Percentiles rank a stretch among this genome's conserved stretches.
Evolutionary conservation across 169 alveolate genomes (phyloP).

Genomic region (Theileria orientalis): DNA sequence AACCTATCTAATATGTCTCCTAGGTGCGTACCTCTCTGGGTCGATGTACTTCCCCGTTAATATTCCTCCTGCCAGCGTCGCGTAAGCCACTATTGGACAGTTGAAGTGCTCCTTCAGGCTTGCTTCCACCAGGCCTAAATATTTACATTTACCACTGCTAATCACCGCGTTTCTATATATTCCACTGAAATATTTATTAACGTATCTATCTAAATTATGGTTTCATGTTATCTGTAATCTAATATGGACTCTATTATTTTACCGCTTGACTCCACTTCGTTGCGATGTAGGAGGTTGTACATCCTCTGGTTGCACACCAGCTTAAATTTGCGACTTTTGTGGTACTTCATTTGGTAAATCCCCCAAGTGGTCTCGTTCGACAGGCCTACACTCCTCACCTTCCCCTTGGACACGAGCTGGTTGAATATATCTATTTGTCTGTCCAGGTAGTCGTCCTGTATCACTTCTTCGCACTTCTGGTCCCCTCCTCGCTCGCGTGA

Average conservation of each 20-base stretch:
- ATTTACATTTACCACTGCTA: background rate
- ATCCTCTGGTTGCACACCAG: conserved; percentile 69
- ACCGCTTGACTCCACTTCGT: conserved; percentile 76
- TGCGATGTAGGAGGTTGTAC: conserved; percentile 78
- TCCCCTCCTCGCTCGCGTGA: conserved; percentile 37
- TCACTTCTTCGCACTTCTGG: background rate
- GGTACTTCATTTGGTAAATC: conserved; percentile 66
- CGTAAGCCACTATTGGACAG: conserved; percentile 82
- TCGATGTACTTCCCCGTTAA: conserved; percentile 82
- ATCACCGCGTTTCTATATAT: background rate
- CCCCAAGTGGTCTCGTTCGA: conserved; percentile 84
- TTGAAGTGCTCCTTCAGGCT: conserved; percentile 63
- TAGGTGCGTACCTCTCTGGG: conserved; percentile 70
- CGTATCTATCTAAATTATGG: too few species aligned
- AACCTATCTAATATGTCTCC: conserved; percentile 24
- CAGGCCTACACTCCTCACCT: conserved; percentile 75
- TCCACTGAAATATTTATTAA: too few species aligned
- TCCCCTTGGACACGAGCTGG: conserved; percentile 72
- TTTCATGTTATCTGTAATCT: too few species aligned
- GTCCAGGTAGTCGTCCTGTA: conserved; percentile 23
- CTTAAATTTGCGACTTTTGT: conserved; percentile 52
- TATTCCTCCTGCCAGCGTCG: conserved; percentile 84
- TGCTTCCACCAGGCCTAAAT: conserved; percentile 75
- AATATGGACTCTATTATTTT: too few species aligned
- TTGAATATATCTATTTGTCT: conserved; percentile 72